Conservation (phyloP, 805 yeast species). For the Myxozyma nipponensis region DNA sequence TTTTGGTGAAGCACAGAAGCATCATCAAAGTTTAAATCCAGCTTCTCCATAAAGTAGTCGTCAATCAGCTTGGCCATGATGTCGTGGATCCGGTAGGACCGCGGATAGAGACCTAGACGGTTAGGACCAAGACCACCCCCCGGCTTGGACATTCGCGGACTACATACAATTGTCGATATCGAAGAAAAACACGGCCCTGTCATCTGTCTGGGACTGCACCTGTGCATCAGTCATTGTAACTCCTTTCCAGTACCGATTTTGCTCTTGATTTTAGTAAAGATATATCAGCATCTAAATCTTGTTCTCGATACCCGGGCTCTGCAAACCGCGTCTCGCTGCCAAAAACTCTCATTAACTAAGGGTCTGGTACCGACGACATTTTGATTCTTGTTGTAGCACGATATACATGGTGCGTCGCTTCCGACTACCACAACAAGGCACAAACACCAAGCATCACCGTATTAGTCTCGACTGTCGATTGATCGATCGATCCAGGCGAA, state of each 20-base stretch:
- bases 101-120: constrained; percentile 51
- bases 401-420: no score
- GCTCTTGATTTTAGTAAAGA: no score
- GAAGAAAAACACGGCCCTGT: constrained; percentile 56
- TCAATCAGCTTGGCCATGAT: constrained; percentile 85
- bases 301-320: no score
- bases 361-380: no score
- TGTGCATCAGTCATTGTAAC: constrained; percentile 8
- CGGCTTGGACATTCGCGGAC: neutral
- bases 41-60: constrained; percentile 64
- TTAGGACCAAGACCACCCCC: neutral
- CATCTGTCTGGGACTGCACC: constrained; percentile 10
- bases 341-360: no score
- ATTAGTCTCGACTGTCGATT: no score
- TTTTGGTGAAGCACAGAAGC: constrained; percentile 67
- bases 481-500: no score
- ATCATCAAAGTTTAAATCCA: constrained; percentile 62
- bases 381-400: no score
- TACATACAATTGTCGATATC: constrained; percentile 82
- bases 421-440: no score
- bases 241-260: neutral
- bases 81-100: constrained; percentile 73
- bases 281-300: no score
- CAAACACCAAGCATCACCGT: no score
- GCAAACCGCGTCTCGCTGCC: no score